Conservation (phyloP, 805 yeast species). For the Kodamaea hsintzibuensis region DNA sequence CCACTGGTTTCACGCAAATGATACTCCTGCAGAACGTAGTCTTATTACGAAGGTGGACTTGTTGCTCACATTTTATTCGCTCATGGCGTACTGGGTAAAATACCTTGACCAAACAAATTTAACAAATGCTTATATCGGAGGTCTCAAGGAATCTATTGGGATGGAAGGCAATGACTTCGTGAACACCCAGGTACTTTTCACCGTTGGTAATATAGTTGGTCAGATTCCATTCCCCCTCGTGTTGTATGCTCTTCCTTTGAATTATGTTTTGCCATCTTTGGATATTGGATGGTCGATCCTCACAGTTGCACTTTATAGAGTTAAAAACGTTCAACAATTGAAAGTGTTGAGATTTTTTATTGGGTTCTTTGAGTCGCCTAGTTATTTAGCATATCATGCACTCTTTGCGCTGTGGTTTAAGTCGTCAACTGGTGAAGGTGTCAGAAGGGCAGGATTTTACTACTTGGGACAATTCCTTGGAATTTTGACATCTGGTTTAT, state of each 20-base stretch:
- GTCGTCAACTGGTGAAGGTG: slow-evolving; percentile 45
- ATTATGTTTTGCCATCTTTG: slow-evolving; percentile 50
- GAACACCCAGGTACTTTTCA: slow-evolving; percentile 57
- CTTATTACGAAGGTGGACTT: slow-evolving; percentile 35
- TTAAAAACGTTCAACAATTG: slow-evolving; percentile 49
- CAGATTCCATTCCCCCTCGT: slow-evolving; percentile 64
- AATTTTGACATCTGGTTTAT: slow-evolving; percentile 58
- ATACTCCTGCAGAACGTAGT: slow-evolving; percentile 39
- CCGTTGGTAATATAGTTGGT: slow-evolving; percentile 58
- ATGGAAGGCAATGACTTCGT: slow-evolving; percentile 66
- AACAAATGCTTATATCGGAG: slow-evolving; percentile 65
- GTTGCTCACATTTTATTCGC: slow-evolving; percentile 32
- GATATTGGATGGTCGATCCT: slow-evolving; percentile 71
- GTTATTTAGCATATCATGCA: slow-evolving; percentile 35
- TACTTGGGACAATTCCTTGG: slow-evolving; percentile 67
- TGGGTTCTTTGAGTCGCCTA: slow-evolving; percentile 71
- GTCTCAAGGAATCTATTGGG: slow-evolving; percentile 56
- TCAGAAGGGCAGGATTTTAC: slow-evolving; percentile 62
- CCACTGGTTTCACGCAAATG: slow-evolving; percentile 54
- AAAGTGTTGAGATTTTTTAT: slow-evolving; percentile 65
- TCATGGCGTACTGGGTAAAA: slow-evolving; percentile 62
- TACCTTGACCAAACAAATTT: slow-evolving; percentile 61
- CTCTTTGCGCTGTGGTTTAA: slow-evolving; percentile 32
- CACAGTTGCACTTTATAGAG: slow-evolving; percentile 56
- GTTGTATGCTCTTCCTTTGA: slow-evolving; percentile 56